Conservation (phyloP, 2,329 filamentous ascomycete genomes). For the Aspergillus quadrilineatus region DNA sequence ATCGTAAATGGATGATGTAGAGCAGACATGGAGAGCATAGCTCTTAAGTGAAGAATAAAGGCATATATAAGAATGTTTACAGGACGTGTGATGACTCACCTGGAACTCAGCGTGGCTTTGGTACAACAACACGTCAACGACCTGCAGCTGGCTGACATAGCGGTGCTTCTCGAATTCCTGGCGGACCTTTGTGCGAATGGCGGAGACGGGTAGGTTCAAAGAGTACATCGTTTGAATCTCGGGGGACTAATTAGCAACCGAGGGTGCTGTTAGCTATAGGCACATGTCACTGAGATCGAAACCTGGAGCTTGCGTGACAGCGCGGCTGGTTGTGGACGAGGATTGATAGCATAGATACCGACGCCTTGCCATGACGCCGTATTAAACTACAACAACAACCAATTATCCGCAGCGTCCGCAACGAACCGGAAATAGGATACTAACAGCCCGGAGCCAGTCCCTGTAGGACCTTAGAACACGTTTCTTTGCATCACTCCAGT, state of each 20-base stretch:
- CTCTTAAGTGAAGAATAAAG: neutral
- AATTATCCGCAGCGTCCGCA: neutral
- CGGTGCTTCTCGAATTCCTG: slow-evolving; percentile 96
- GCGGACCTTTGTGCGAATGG: slow-evolving; percentile 87
- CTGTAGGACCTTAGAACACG: slow-evolving; percentile 88
- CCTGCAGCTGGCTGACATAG: slow-evolving; percentile 83
- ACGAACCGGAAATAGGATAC: slow-evolving; percentile 42
- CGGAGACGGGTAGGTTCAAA: slow-evolving; percentile 80
- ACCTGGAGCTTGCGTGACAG: neutral
- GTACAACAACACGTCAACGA: slow-evolving; percentile 85
- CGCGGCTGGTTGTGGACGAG: neutral
- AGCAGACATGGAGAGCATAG: neutral
- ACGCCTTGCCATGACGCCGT: neutral
- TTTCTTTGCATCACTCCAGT: slow-evolving; percentile 82
- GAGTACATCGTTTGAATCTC: slow-evolving; percentile 98
- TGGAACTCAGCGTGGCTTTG: slow-evolving; percentile 94
- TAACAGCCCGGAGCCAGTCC: slow-evolving; percentile 93
- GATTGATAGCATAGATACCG: neutral
- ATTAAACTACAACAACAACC: neutral
- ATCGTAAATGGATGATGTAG: neutral
- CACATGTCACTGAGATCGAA: too few relatives aligned
- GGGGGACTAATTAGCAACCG: slow-evolving; percentile 65
- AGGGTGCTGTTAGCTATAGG: neutral
- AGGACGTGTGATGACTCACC: slow-evolving; percentile 53
- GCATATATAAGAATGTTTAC: neutral